Conservation (phyloP, 345 rosid genomes). For the Ceriops zippeliana region DNA sequence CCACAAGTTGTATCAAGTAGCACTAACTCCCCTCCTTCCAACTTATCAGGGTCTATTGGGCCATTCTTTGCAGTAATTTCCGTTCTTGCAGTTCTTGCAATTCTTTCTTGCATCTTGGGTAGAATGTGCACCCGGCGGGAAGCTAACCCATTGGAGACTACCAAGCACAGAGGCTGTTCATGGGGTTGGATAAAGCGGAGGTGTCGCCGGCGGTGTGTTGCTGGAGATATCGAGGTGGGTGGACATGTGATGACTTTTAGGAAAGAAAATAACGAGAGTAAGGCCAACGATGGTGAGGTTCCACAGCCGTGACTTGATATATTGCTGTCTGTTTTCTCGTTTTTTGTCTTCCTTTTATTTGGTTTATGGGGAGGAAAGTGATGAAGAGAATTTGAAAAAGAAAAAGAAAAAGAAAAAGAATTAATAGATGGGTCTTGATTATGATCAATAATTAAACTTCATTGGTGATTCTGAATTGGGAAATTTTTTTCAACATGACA, state of each 20-base stretch:
- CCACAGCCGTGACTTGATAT: background rate
- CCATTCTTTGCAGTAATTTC: constrained; percentile 70
- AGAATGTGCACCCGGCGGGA: constrained; percentile 37
- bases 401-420: too few relatives aligned
- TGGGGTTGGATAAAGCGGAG: constrained; percentile 41
- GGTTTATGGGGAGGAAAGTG: too few relatives aligned
- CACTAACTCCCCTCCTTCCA: constrained; percentile 20
- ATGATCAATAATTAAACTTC: too few relatives aligned
- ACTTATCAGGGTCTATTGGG: constrained; percentile 52
- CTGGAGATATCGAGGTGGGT: constrained; percentile 39
- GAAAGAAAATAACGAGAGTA: background rate
- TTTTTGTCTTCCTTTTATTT: too few relatives aligned
- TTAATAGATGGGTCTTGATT: too few relatives aligned
- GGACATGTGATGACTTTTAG: constrained; percentile 15
- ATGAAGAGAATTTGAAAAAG: too few relatives aligned
- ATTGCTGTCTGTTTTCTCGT: background rate
- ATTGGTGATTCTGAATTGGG: too few relatives aligned
- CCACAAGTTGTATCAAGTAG: constrained; percentile 17
- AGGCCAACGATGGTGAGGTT: background rate
- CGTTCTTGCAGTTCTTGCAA: constrained; percentile 43
- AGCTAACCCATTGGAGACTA: constrained; percentile 34
- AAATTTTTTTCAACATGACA: too few relatives aligned
- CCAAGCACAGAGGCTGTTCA: constrained; percentile 33
- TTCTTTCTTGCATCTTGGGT: constrained; percentile 59
- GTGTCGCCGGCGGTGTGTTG: constrained; percentile 24